phyloP scores from a whole-genome alignment of 768 basidiomycete species.

The Collybiopsis confluens region DNA sequence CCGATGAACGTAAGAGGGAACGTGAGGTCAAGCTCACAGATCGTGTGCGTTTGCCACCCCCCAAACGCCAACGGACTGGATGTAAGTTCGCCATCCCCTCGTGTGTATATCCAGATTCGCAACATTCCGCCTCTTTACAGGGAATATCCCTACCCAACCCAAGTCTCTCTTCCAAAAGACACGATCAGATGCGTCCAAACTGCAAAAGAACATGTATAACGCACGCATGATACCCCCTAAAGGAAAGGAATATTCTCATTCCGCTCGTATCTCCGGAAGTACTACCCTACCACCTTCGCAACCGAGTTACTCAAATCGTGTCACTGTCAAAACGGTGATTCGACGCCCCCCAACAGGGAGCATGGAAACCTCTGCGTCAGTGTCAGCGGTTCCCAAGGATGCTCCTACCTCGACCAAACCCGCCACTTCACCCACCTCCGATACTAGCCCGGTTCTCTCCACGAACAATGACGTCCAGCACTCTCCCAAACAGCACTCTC shows the following conservation, averaged over 20 bases:
- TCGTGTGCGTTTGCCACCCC: slow-evolving; percentile 56
- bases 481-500: background rate
- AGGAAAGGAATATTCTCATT: slow-evolving; percentile 39
- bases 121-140: slow-evolving; percentile 17
- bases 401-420: slow-evolving; percentile 6
- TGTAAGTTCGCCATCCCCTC: slow-evolving; percentile 36
- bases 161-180: slow-evolving; percentile 80
- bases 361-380: slow-evolving; percentile 11
- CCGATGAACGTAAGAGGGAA: slow-evolving; percentile 72
- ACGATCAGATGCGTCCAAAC: slow-evolving; percentile 61
- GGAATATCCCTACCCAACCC: slow-evolving; percentile 37
- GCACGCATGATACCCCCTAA: slow-evolving; percentile 49
- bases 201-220: slow-evolving; percentile 57
- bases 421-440: slow-evolving; percentile 6
- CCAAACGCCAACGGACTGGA: slow-evolving; percentile 52
- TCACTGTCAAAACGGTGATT: slow-evolving; percentile 49
- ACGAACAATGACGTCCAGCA: background rate
- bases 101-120: background rate
- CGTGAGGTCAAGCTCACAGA: slow-evolving; percentile 74
- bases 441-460: background rate
- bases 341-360: slow-evolving; percentile 22
- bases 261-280: slow-evolving; percentile 31
- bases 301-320: slow-evolving; percentile 32
- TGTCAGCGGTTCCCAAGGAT: slow-evolving; percentile 10
- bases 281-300: slow-evolving; percentile 28